Evolutionary conservation across 108 stramenopile genomes (phyloP).

Genomic region (Discostella stelligeroides): DNA sequence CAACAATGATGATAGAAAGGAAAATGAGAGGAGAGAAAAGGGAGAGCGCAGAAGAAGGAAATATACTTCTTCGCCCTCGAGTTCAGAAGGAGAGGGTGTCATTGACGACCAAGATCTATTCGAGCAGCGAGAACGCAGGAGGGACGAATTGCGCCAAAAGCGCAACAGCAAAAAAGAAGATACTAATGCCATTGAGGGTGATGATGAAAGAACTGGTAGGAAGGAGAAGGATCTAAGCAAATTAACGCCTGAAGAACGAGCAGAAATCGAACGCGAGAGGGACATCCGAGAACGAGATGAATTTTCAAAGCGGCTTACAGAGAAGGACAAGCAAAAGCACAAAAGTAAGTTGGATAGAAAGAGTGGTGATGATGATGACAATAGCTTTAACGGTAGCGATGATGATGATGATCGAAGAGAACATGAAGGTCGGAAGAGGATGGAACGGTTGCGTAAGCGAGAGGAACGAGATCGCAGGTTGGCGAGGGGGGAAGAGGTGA

Average conservation of each 20-base stretch:
- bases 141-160: constrained; percentile 31
- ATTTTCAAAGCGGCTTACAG: constrained; percentile 86
- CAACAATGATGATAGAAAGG: constrained; percentile 1
- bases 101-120: constrained; percentile 31
- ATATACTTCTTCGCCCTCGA: constrained; percentile 32
- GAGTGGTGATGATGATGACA: constrained; percentile 14
- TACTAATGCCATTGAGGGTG: background rate
- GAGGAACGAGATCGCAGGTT: constrained; percentile 79
- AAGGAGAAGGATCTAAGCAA: constrained; percentile 35
- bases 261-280: constrained; percentile 74
- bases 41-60: constrained; percentile 30
- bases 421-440: constrained; percentile 27
- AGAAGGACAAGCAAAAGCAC: constrained; percentile 79
- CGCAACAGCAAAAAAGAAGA: constrained; percentile 7
- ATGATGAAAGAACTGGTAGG: constrained; percentile 19
- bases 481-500: constrained; percentile 81
- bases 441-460: constrained; percentile 42
- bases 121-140: constrained; percentile 33
- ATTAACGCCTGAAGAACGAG: constrained; percentile 69
- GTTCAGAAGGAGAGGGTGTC: constrained; percentile 11
- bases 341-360: constrained; percentile 53
- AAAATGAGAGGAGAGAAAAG: constrained; percentile 4
- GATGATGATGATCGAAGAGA: constrained; percentile 21
- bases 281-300: constrained; percentile 93
- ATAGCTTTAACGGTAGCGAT: constrained; percentile 36